Percentiles rank a stretch among this genome's conserved stretches.
These are phyloP conservation scores for Alternaria viburni DNA, from an alignment of 2,329 filamentous ascomycete genomes.

Conservation along the genomic window DNA sequence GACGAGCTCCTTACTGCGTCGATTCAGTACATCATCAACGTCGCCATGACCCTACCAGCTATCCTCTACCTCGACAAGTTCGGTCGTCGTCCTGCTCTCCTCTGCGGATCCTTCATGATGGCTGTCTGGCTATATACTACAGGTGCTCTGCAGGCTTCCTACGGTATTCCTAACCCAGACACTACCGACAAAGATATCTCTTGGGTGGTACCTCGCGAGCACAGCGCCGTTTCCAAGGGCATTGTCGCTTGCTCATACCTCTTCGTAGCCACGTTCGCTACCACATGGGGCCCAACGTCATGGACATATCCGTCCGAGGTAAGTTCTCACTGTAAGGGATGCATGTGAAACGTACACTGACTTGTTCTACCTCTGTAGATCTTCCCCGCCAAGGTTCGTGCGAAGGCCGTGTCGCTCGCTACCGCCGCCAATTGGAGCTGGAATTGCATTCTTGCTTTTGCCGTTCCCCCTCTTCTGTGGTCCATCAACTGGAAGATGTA, in stretches of 20 bases:
- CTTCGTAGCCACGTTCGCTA: constrained; percentile 53
- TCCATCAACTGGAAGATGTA: constrained; percentile 53
- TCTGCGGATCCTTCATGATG: constrained; percentile 64
- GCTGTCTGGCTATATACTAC: constrained; percentile 66
- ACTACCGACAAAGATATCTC: constrained; percentile 54
- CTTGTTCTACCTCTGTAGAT: constrained; percentile 22
- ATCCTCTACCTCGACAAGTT: constrained; percentile 66
- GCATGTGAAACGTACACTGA: not conserved
- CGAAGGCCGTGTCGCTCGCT: constrained; percentile 49
- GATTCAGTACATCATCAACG: constrained; percentile 70
- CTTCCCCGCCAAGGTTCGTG: constrained; percentile 49
- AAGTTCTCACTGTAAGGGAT: not conserved
- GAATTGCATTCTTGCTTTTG: constrained; percentile 51
- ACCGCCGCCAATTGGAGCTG: constrained; percentile 50
- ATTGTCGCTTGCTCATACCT: constrained; percentile 55
- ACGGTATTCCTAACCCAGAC: constrained; percentile 54
- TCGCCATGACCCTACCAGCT: constrained; percentile 64
- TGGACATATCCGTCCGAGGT: constrained; percentile 48
- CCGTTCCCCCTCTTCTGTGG: constrained; percentile 50
- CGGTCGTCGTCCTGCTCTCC: constrained; percentile 63
- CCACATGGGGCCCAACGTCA: constrained; percentile 48
- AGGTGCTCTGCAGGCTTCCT: constrained; percentile 65
- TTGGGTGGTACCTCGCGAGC: constrained; percentile 63
- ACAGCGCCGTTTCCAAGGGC: constrained; percentile 61
- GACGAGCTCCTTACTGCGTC: constrained; percentile 65